phyloP scores from a whole-genome alignment of 2,329 filamentous ascomycete genomes.

The Sclerotinia borealis region DNA sequence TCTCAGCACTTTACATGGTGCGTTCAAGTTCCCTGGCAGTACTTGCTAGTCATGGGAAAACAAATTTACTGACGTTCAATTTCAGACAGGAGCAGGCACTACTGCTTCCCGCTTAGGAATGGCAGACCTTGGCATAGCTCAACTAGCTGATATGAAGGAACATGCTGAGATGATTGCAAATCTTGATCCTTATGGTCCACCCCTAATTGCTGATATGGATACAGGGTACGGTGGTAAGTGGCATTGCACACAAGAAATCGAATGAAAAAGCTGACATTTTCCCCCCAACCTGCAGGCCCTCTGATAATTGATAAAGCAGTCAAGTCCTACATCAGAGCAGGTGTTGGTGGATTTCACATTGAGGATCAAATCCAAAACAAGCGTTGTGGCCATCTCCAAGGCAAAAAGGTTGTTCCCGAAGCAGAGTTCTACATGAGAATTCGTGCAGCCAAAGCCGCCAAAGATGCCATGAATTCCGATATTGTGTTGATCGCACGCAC shows the following conservation, averaged over 20 bases:
- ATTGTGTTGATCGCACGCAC: slow-evolving; percentile 61
- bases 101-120: slow-evolving; percentile 42
- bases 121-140: slow-evolving; percentile 45
- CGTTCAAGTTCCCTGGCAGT: slow-evolving; percentile 12
- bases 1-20: slow-evolving; percentile 64
- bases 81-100: slow-evolving; percentile 40
- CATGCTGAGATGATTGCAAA: slow-evolving; percentile 49
- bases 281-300: slow-evolving; percentile 1
- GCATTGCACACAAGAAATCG: slow-evolving; percentile 16
- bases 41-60: background rate
- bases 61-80: background rate
- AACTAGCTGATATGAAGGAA: slow-evolving; percentile 45
- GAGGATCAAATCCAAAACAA: slow-evolving; percentile 59
- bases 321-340: slow-evolving; percentile 45
- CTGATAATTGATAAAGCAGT: slow-evolving; percentile 47
- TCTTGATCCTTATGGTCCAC: slow-evolving; percentile 41
- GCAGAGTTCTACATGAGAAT: slow-evolving; percentile 51
- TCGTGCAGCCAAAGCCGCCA: slow-evolving; percentile 47
- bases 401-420: slow-evolving; percentile 51
- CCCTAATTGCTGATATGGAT: slow-evolving; percentile 48
- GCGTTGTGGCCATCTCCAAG: slow-evolving; percentile 58
- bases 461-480: slow-evolving; percentile 44
- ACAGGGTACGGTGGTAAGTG: slow-evolving; percentile 37
- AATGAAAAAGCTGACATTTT: background rate
- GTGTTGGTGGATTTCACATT: slow-evolving; percentile 55